Percentiles rank a stretch among this genome's conserved stretches.
Evolutionary conservation across 768 basidiomycete species (phyloP).

Genomic region (Fibroporia radiculosa): DNA sequence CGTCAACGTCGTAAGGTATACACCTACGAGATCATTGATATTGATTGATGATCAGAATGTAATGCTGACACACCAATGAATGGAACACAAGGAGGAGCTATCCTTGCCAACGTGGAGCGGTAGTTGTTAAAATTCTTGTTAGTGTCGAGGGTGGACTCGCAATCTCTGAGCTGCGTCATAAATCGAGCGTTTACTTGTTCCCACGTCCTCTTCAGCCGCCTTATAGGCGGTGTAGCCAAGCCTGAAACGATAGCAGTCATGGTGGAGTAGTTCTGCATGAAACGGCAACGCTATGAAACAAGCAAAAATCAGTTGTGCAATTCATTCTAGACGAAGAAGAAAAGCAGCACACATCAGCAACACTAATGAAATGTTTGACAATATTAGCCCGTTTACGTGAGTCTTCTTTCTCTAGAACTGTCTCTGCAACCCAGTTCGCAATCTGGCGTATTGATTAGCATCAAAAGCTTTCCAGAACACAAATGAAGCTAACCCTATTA

Average conservation of each 20-base stretch:
- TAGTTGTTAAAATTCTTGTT: slow-evolving; percentile 95
- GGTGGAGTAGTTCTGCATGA: slow-evolving; percentile 90
- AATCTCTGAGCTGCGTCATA: slow-evolving; percentile 63
- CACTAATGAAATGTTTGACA: slow-evolving; percentile 84
- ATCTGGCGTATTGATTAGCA: slow-evolving; percentile 41
- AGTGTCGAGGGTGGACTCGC: slow-evolving; percentile 88
- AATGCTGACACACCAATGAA: slow-evolving; percentile 80
- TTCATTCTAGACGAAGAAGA: slow-evolving; percentile 8
- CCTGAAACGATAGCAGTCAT: slow-evolving; percentile 96
- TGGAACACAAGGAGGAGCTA: slow-evolving; percentile 91
- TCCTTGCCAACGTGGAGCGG: slow-evolving; percentile 70
- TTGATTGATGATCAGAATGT: background rate
- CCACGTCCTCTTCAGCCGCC: slow-evolving; percentile 89
- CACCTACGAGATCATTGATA: slow-evolving; percentile 44
- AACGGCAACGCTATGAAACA: slow-evolving; percentile 69
- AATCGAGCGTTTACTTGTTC: slow-evolving; percentile 75
- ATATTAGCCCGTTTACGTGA: slow-evolving; percentile 71
- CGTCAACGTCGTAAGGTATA: slow-evolving; percentile 93
- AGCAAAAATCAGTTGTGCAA: background rate
- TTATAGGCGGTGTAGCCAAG: slow-evolving; percentile 87
- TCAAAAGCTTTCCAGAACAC: background rate
- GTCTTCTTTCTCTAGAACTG: slow-evolving; percentile 75
- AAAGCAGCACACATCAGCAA: slow-evolving; percentile 92
- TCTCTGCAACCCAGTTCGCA: slow-evolving; percentile 87
- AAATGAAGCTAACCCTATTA: slow-evolving; percentile 52